Evolutionary conservation across 495 filamentous ascomycete genomes (phyloP), one percentile per base, ranked within the genome.

Genomic region (Rhizodiscina lignyota): DNA sequence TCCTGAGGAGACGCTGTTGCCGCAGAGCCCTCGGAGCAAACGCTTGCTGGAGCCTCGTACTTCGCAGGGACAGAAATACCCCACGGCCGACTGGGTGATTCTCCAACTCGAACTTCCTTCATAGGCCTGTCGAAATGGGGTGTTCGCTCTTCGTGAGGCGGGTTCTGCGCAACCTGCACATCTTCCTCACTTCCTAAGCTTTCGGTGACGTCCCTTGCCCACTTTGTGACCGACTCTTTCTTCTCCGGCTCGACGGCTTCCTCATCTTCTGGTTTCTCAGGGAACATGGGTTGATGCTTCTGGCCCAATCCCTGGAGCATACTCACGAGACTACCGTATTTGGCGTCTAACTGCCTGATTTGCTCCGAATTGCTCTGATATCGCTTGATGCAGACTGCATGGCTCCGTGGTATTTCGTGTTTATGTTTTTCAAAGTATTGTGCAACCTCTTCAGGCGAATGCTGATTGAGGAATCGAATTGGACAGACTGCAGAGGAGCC

Each of bases 401-500:
- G 85, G 45, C 82, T 89, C 39, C 85, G 66, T 2, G 85, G 85
- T 19, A 94, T 70, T 44, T 92, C 80, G 47, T 94, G 84, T 52
- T 92, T 93, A 59, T 94, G 85, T 17, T 70, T 77, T 52, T 92
- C 80, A 36, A 94, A 77, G 48, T 92, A 94, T 40, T 74, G 64
- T 12, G 84, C 85, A 32, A 94, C 73, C 53, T 94, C 85, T 61
- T 91, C 82, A 1, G 85, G 83, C 1, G 81, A 81, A 51, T 91
- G 83, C 52, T 91, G 75, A 48, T 92, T 75, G 41, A 94, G 58
- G 51, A 76, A 91, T 22, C 85, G 77, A 41, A 94, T 94, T 1
- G 85, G 85, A 54, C 85, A 94, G 17, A 57, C 51, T 11, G 48
- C 50, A 8, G 40, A 41, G 4, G 54, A 51, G 4, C 38, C 36